These are phyloP conservation scores for Dillenia suffruticosa DNA, from an alignment of 164 flowering plant genomes.

Conservation along the genomic window DNA sequence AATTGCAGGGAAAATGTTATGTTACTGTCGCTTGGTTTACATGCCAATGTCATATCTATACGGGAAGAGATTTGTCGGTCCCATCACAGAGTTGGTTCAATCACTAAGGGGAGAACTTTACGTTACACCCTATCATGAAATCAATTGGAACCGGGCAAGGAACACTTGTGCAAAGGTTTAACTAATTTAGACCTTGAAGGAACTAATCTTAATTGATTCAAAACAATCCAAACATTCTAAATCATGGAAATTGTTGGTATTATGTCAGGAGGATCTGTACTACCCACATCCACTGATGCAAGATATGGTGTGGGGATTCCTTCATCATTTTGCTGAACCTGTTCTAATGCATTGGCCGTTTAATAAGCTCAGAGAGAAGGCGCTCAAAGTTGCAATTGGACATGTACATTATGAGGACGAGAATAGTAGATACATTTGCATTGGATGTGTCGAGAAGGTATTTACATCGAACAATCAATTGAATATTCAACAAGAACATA, in stretches of 20 bases:
- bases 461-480: too few species aligned
- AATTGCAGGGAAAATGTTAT: constrained; percentile 20
- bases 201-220: too few species aligned
- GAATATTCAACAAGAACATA: too few species aligned
- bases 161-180: constrained; percentile 15
- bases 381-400: constrained; percentile 22
- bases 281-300: constrained; percentile 36
- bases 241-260: background rate
- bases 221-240: too few species aligned
- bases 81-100: constrained; percentile 8
- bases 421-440: constrained; percentile 29
- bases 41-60: constrained; percentile 24
- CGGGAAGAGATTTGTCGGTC: constrained; percentile 19
- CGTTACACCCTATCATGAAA: constrained; percentile 9
- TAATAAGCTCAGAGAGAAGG: constrained; percentile 25
- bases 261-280: constrained; percentile 40
- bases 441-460: constrained; percentile 40
- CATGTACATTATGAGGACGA: constrained; percentile 36
- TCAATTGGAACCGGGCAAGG: constrained; percentile 15
- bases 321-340: constrained; percentile 34
- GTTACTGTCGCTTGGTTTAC: constrained; percentile 20
- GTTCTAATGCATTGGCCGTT: constrained; percentile 37
- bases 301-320: constrained; percentile 39
- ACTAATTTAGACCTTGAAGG: background rate
- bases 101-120: constrained; percentile 15